Evolutionary conservation across 345 rosid species (phyloP).

Genomic region (Lumnitzera racemosa): DNA sequence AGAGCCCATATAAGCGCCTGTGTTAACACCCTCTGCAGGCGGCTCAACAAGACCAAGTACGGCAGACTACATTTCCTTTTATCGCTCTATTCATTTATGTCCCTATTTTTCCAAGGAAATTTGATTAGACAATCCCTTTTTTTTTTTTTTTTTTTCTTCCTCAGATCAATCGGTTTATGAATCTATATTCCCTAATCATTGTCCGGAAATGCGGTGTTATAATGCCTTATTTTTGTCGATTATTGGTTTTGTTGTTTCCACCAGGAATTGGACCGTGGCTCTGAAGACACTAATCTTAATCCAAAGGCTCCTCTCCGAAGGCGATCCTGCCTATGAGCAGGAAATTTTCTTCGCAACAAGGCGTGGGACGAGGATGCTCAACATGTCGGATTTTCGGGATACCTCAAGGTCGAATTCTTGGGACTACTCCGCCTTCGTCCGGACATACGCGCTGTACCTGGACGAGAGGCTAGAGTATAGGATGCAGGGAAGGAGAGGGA

Average conservation of each 20-base stretch:
- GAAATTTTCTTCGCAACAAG: slow-evolving; percentile 70
- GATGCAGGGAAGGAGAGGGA: slow-evolving; percentile 36
- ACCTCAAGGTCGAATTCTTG: slow-evolving; percentile 78
- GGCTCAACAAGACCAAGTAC: slow-evolving; percentile 64
- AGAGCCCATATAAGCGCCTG: slow-evolving; percentile 77
- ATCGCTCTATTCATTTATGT: too few relatives aligned
- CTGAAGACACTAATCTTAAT: slow-evolving; percentile 68
- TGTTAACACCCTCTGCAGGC: slow-evolving; percentile 59
- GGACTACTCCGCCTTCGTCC: slow-evolving; percentile 80
- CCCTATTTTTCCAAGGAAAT: too few relatives aligned
- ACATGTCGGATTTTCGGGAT: slow-evolving; percentile 75
- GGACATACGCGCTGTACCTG: slow-evolving; percentile 61
- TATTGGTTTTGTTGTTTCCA: too few relatives aligned
- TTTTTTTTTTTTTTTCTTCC: too few relatives aligned
- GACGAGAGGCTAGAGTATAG: slow-evolving; percentile 70
- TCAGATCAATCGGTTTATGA: too few relatives aligned
- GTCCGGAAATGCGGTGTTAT: too few relatives aligned
- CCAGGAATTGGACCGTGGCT: slow-evolving; percentile 71
- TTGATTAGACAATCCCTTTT: too few relatives aligned
- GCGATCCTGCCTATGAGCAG: slow-evolving; percentile 61
- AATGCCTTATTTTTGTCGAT: too few relatives aligned
- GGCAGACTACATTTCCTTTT: too few relatives aligned
- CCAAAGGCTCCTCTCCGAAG: slow-evolving; percentile 66
- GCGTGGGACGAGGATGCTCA: slow-evolving; percentile 71
- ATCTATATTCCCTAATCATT: too few relatives aligned